A percentile compares a stretch with the other conserved stretches of the same genome.
Conservation (phyloP, 768 basidiomycete species). For the Mycena kentingensis region DNA sequence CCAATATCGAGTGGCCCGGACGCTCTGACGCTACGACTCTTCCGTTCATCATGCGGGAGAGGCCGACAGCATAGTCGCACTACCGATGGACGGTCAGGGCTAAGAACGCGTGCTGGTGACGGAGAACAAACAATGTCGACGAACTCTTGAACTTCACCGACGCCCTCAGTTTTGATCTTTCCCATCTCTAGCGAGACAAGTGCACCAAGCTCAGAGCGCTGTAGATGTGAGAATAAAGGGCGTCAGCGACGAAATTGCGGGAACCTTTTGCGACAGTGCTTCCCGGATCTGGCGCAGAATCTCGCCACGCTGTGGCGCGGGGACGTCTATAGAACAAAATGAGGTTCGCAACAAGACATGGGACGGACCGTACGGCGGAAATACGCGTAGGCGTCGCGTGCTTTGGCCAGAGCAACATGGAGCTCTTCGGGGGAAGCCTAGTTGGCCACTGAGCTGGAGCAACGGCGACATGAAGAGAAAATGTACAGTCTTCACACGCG, state of each 20-base stretch:
- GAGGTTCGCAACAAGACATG: not conserved
- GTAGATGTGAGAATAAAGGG: conserved; percentile 4
- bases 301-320: conserved; percentile 88
- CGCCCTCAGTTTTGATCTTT: conserved; percentile 86
- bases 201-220: conserved; percentile 80
- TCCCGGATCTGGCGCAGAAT: conserved; percentile 85
- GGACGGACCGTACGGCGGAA: conserved; percentile 55
- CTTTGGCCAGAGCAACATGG: conserved; percentile 62
- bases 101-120: conserved; percentile 6
- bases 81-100: conserved; percentile 31
- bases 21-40: conserved; percentile 85
- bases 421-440: conserved; percentile 77
- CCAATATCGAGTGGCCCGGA: conserved; percentile 87
- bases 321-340: conserved; percentile 45
- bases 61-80: conserved; percentile 94
- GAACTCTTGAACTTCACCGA: conserved; percentile 94
- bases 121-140: conserved; percentile 78
- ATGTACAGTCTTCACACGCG: conserved; percentile 67
- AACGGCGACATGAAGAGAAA: not conserved
- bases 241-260: conserved; percentile 15
- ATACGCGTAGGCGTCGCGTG: conserved; percentile 69
- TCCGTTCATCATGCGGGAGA: conserved; percentile 95
- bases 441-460: conserved; percentile 12
- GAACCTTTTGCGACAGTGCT: conserved; percentile 75
- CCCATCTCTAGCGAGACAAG: conserved; percentile 90